Evolutionary conservation across 257 asterid species (phyloP).

Genomic region (Datura wrightii): DNA sequence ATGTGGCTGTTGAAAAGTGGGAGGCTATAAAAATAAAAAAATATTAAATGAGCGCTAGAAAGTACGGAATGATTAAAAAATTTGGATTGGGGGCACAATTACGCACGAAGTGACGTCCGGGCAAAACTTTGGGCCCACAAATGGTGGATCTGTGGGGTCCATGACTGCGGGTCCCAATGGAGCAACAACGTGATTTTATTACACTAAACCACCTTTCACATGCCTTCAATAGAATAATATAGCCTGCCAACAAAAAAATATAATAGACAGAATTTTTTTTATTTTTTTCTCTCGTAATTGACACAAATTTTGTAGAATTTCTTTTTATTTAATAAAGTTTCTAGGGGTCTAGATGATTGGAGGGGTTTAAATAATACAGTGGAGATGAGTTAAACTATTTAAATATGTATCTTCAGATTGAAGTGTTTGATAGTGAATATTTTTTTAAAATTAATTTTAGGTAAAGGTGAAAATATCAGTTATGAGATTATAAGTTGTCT

Average conservation of each 20-base stretch:
- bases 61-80: background rate
- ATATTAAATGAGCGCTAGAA: background rate
- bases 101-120: background rate
- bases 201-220: background rate
- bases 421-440: too few species aligned
- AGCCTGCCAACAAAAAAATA: background rate
- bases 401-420: too few species aligned
- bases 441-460: too few species aligned
- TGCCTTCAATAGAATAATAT: background rate
- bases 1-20: slow-evolving; percentile 5
- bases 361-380: too few species aligned
- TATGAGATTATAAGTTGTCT: too few species aligned
- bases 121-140: background rate
- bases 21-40: background rate
- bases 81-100: background rate
- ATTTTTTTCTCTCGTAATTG: too few species aligned
- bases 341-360: too few species aligned
- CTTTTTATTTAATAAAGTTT: too few species aligned
- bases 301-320: too few species aligned
- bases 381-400: too few species aligned
- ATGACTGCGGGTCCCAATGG: background rate
- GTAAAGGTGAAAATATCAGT: too few species aligned
- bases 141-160: background rate
- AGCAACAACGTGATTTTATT: background rate
- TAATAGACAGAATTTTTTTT: too few species aligned